phyloP scores from a whole-genome alignment of 352 stramenopile genomes.

The Globisporangium cystogenes region DNA sequence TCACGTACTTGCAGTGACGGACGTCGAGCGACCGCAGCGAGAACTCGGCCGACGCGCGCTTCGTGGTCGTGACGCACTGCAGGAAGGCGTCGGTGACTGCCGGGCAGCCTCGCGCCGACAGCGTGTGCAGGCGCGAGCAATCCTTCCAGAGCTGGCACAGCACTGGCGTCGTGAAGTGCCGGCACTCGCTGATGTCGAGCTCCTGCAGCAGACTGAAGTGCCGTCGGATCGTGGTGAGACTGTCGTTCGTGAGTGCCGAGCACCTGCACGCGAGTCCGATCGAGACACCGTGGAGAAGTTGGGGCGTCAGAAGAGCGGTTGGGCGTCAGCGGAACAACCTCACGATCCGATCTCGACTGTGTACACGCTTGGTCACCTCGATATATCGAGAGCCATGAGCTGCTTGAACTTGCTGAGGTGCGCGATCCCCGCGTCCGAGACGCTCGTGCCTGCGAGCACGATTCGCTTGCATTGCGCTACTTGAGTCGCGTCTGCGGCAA shows the following conservation, averaged over 20 bases:
- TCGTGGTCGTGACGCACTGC: constrained; percentile 46
- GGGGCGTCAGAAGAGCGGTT: not conserved
- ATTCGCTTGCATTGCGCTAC: constrained; percentile 11
- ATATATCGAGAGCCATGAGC: constrained; percentile 24
- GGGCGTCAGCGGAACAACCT: not conserved
- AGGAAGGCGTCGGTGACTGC: constrained; percentile 52
- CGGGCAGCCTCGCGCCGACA: constrained; percentile 34
- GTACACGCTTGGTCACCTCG: constrained; percentile 4
- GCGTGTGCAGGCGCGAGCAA: constrained; percentile 40
- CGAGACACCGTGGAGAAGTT: no score
- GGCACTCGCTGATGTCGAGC: constrained; percentile 51
- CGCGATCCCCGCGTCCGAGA: constrained; percentile 21
- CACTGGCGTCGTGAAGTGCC: constrained; percentile 45
- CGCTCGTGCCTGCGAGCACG: constrained; percentile 20
- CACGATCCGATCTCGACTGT: not conserved
- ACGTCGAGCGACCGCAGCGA: constrained; percentile 37
- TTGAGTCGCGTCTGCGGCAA: no score
- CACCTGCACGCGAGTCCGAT: constrained; percentile 19
- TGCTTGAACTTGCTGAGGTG: constrained; percentile 22
- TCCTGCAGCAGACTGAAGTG: constrained; percentile 39
- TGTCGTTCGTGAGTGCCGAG: constrained; percentile 45
- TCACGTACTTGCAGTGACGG: constrained; percentile 58
- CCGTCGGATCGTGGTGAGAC: constrained; percentile 33
- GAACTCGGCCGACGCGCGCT: constrained; percentile 17
- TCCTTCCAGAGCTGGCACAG: constrained; percentile 53